These are phyloP conservation scores for Candida namnaoensis DNA, from an alignment of 805 yeast genomes.

Conservation along the genomic window DNA sequence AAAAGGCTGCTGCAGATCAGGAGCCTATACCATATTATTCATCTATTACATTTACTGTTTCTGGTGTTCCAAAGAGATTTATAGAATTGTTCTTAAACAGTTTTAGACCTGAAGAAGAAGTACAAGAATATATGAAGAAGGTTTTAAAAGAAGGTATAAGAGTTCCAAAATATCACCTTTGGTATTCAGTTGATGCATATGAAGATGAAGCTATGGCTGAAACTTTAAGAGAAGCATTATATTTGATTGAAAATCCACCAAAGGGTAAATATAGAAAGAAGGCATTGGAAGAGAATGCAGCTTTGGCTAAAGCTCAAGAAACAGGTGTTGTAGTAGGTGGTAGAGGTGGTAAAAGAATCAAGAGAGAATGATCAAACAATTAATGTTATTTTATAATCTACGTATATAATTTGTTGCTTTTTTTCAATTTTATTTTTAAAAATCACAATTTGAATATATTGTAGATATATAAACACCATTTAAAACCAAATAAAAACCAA, in stretches of 20 bases:
- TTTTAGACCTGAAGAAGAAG: slow-evolving; percentile 47
- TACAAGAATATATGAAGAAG: slow-evolving; percentile 50
- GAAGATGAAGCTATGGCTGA: slow-evolving; percentile 64
- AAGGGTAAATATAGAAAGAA: slow-evolving; percentile 25
- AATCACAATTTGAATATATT: too few relatives aligned
- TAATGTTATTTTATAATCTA: too few relatives aligned
- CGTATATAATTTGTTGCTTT: too few relatives aligned
- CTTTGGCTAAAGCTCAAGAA: slow-evolving; percentile 5
- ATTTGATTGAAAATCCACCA: slow-evolving; percentile 40
- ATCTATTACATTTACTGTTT: slow-evolving; percentile 57
- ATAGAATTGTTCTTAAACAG: slow-evolving; percentile 60
- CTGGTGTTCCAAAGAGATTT: slow-evolving; percentile 57
- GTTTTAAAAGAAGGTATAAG: slow-evolving; percentile 54
- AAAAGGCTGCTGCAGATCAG: slow-evolving; percentile 18
- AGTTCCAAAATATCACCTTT: slow-evolving; percentile 52
- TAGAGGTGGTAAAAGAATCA: not conserved
- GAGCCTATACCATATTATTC: slow-evolving; percentile 37
- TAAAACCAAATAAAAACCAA: too few relatives aligned
- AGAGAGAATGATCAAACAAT: not conserved
- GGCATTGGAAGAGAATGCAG: not conserved
- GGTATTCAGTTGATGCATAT: slow-evolving; percentile 79
- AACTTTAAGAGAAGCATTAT: slow-evolving; percentile 46
- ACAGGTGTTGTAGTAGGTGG: not conserved
- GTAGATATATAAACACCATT: too few relatives aligned
- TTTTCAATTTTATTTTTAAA: too few relatives aligned